Evolutionary conservation across 2,329 filamentous ascomycete genomes (phyloP), one percentile per base, ranked within the genome.

Genomic region (Penicillium verrucosum): DNA sequence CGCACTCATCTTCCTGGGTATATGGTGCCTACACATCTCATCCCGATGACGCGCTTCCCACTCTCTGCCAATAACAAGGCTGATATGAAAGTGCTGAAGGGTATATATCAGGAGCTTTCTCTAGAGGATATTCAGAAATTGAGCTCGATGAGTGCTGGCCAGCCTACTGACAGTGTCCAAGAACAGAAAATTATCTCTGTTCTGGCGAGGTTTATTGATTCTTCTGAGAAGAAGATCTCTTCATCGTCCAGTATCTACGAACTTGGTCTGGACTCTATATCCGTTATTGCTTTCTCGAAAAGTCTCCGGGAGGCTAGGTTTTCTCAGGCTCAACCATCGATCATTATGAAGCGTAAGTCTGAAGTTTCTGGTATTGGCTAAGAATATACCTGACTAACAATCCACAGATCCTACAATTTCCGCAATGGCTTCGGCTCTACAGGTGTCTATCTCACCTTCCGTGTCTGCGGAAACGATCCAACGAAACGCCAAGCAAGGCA

Each of bases 61-160:
- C 78, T 97, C 0, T 95, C 90, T 1, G 78, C 89, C 7, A 97
- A 96, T 71, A 96, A 96, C 73, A 97, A 97, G 70, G 88, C 89
- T 0, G 92, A 97, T 65, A 80, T 81, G 7, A 93, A 89, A 66
- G 78, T 80, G 36, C 75, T 97, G 3, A 87, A 83, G 56, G 73
- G 75, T 0, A 73, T 95, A 1, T 96, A 93, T 66, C 74, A 82
- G 10, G 75, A 77, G 0, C 69, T 93, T 3, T 80, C 82, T 0
- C 74, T 82, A 0, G 83, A 85, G 34, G 78, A 86, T 9, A 75
- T 95, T 21, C 85, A 90, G 60, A 74, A 74, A 1, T 73, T 89
- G 4, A 79, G 80, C 1, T 66, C 73, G 30, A 60, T 73, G 54
- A 61, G 66, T 21, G 59, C 64, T 32, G 59, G 61, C 40, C 60